Evolutionary conservation across 225 moss, liverwort and hornwort genomes (phyloP), one percentile per base, ranked within the genome.

Genomic region (Bryum argenteum): DNA sequence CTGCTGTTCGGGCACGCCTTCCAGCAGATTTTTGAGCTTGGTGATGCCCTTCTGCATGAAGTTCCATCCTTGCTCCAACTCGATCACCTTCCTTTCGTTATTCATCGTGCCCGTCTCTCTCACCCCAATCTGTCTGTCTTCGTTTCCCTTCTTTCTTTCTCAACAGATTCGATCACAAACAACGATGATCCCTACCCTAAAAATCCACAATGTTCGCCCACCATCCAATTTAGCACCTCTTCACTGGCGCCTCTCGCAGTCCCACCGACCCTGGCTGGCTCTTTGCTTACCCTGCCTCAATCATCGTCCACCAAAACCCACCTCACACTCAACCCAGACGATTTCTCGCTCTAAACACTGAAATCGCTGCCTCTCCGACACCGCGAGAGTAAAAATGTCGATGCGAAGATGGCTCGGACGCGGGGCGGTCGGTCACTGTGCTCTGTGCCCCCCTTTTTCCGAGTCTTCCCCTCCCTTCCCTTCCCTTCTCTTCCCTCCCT

Each of bases 21-120:
- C 96, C 73, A 97, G 75, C 5, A 97, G 63, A 69, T 97, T 97
- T 78, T 94, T 94, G 33, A 97, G 89, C 86, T 97, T 97, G 40
- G 96, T 94, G 80, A 97, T 97, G 67, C 97, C 97, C 63, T 94
- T 98, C 80, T 92, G 87, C 97, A 98, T 92, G 76, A 94, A 87
- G 14, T 78, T 79, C 97, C 97, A 98, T 92, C 97, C 97, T 11
- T 77, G 39, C 92, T 98, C 81, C 70, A 94, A 91, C 78, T 98
- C 97, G 82, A 98, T 92, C 23, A 98, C 97, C 77, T 89, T 98
- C 79, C 97, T 81, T 58, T 94, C 97, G 76, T 48, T 90, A 71
- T 78, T 98, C 92, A 89, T 94, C 73, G 78, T 75, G 76, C 59
- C 17, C 48, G 48, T 48, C 48, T 15, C 48, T 17, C 48, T 3